Conservation (phyloP, 2,329 filamentous ascomycete species). For the Epichloe uncinata region DNA sequence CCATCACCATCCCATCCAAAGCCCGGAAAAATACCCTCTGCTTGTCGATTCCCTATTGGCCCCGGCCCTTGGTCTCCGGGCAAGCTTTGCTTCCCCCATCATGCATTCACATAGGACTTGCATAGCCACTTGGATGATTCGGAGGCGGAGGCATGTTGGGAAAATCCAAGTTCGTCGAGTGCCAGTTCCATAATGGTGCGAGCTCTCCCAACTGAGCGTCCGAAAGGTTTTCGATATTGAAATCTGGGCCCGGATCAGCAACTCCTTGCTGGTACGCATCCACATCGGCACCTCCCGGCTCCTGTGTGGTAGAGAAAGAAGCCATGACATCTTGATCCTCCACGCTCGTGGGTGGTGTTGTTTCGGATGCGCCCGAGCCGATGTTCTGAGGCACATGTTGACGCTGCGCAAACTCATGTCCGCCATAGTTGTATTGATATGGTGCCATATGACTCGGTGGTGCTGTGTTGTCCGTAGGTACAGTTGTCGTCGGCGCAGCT, state of each 20-base stretch:
- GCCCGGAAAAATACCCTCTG: too few relatives aligned
- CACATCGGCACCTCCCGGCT: neutral
- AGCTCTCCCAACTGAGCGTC: constrained; percentile 11
- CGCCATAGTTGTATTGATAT: neutral
- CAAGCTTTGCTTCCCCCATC: neutral
- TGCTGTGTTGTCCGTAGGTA: neutral
- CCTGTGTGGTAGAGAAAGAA: neutral
- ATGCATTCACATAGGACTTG: neutral
- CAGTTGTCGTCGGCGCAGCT: neutral
- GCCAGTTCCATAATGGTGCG: constrained; percentile 13
- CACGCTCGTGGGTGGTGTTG: neutral
- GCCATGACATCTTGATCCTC: neutral
- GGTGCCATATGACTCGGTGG: neutral
- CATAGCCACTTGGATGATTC: neutral
- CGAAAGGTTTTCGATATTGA: constrained; percentile 12
- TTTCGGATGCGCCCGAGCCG: constrained; percentile 1
- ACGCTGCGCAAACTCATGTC: neutral
- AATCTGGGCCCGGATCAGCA: constrained; percentile 3
- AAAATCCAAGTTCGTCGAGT: constrained; percentile 11
- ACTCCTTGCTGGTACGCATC: neutral
- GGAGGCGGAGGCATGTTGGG: neutral
- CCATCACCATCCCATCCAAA: too few relatives aligned
- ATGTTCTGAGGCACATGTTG: neutral
- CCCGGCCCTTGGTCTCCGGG: neutral
- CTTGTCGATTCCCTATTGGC: too few relatives aligned